Base-by-base conservation (phyloP, 2,329 filamentous ascomycete genomes). In the Colletotrichum sp. region DNA sequence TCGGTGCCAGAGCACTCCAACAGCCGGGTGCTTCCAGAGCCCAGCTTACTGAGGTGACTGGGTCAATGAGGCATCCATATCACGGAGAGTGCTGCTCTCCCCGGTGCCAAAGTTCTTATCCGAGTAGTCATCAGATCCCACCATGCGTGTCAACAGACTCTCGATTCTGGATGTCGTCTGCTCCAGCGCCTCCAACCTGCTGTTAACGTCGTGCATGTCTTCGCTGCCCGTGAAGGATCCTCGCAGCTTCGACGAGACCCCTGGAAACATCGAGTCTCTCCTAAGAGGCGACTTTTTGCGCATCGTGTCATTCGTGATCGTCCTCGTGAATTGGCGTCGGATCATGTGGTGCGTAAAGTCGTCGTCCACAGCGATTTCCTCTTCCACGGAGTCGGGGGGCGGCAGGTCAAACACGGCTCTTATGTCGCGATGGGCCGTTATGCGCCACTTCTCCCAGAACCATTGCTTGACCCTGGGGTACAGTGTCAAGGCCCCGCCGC, bases 331-430 rank as follows among this genome's bases (percentile, higher is more conserved):
- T 80, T 92, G 90, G 32, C 89, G 85, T 12, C 90, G 86, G 76
- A 92, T 91, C 77, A 92, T 84, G 77, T 92, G 89, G 38, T 87
- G 88, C 9, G 89, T 91, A 77, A 92, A 82, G 70, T 91, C 87
- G 77, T 92, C 91, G 77, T 92, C 90, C 6, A 89, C 89, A 1
- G 89, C 85, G 56, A 92, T 92, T 61, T 91, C 90, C 16, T 89
- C 84, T 64, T 89, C 86, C 6, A 92, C 87, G 34, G 86, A 87
- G 64, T 93, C 90, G 3, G 94, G 94, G 7, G 93, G 93, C 55
- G 93, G 89, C 30, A 93, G 88, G 67, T 95, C 92, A 77, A 96
- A 96, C 3, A 95, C 94, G 13, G 92, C 90, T 61, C 93, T 90
- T 38, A 96, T 87, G 80, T 95, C 94, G 24, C 92, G 90, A 81